Percentiles rank a stretch among this genome's conserved stretches.
Evolutionary conservation across 176 grass and related monocot species (phyloP).

Genomic region (Triticum urartu): DNA sequence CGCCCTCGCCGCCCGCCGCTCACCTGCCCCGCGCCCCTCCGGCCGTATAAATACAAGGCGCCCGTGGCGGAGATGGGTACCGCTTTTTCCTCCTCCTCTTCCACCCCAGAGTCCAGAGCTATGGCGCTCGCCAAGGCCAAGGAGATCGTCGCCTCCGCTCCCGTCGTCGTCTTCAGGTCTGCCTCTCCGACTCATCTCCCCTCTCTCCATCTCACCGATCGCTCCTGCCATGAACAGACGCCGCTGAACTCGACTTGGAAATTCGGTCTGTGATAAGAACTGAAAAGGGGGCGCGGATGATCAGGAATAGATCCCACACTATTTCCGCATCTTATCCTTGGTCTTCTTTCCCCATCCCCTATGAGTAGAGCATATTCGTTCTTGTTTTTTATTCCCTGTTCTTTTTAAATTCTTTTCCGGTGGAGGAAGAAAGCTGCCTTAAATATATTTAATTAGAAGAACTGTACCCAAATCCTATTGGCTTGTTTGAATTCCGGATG

Average conservation of each 20-base stretch:
- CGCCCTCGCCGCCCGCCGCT: not conserved
- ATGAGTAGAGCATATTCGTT: slow-evolving; percentile 12
- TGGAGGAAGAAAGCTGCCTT: not conserved
- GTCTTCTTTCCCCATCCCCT: not conserved
- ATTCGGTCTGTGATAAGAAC: not conserved
- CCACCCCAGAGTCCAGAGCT: slow-evolving; percentile 29
- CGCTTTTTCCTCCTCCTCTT: slow-evolving; percentile 27
- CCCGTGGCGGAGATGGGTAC: slow-evolving; percentile 30
- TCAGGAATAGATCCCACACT: not conserved
- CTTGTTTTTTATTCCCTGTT: not conserved
- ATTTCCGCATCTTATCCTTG: not conserved
- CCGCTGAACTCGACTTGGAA: not conserved
- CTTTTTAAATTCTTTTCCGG: not conserved
- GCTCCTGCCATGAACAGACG: not conserved
- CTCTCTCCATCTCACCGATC: not conserved
- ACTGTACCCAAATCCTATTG: not conserved
- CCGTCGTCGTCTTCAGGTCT: slow-evolving; percentile 81
- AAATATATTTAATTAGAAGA: not conserved
- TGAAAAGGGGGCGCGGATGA: not conserved
- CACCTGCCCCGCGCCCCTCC: not conserved
- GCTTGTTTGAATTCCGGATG: not conserved
- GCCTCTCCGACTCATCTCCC: not conserved
- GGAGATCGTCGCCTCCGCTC: slow-evolving; percentile 67
- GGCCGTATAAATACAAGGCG: slow-evolving; percentile 17
- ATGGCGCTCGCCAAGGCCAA: slow-evolving; percentile 76